Conservation (phyloP, 208 protist genomes). For the Strigomonas culicis region DNA sequence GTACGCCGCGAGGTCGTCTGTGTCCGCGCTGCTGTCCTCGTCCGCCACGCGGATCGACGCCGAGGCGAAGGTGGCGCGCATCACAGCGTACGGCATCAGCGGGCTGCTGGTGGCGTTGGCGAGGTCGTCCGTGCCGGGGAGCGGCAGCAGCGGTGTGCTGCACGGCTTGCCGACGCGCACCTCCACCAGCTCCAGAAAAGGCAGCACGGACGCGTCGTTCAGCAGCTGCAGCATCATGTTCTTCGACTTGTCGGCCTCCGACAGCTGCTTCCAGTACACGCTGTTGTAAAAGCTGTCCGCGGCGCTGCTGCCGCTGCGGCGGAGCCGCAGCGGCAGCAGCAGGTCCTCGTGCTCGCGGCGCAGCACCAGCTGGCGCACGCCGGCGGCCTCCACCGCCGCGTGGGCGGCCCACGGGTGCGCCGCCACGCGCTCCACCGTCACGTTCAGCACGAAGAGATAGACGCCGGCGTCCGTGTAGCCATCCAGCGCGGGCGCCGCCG, state of each 20-base stretch:
- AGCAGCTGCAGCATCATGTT: constrained; percentile 40
- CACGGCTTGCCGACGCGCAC: constrained; percentile 42
- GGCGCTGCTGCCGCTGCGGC: background rate
- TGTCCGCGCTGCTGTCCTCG: constrained; percentile 4
- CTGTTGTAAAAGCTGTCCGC: background rate
- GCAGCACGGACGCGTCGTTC: constrained; percentile 27
- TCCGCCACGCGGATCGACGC: constrained; percentile 8
- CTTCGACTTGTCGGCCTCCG: constrained; percentile 2
- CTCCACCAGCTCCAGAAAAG: constrained; percentile 46
- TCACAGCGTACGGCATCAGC: constrained; percentile 23
- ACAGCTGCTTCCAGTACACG: constrained; percentile 8
- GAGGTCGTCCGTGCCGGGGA: background rate
- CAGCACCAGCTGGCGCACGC: constrained; percentile 44
- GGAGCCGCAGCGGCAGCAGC: constrained; percentile 35
- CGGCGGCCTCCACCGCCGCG: constrained; percentile 23
- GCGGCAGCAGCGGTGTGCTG: constrained; percentile 5
- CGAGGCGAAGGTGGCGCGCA: constrained; percentile 23
- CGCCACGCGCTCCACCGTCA: constrained; percentile 37
- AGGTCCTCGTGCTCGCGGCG: constrained; percentile 44
- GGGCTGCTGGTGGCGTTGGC: constrained; percentile 14
- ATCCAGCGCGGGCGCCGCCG: background rate
- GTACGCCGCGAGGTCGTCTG: constrained; percentile 25
- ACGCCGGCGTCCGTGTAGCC: constrained; percentile 22
- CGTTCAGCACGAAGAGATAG: constrained; percentile 47
- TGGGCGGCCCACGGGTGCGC: constrained; percentile 34